Evolutionary conservation across 441 rosid species (phyloP).

Genomic region (Pelargonium cotyledonis): DNA sequence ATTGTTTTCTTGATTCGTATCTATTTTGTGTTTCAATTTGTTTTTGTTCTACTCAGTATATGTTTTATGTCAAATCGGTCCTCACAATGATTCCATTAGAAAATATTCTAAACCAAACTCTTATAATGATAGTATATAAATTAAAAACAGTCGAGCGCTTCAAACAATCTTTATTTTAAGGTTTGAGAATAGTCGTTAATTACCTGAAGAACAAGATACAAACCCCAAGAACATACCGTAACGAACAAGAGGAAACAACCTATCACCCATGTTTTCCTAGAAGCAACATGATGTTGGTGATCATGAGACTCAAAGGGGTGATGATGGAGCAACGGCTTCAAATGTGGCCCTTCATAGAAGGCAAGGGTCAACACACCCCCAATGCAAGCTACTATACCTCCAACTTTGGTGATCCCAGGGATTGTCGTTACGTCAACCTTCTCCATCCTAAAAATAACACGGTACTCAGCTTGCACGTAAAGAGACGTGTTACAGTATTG

Average conservation of each 20-base stretch:
- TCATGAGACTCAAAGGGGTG: neutral
- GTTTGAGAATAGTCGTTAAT: too few relatives aligned
- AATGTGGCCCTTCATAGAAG: constrained; percentile 20
- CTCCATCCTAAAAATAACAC: constrained; percentile 17
- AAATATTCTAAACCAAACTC: too few relatives aligned
- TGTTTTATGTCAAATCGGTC: too few relatives aligned
- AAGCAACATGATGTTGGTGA: neutral
- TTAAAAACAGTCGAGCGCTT: neutral
- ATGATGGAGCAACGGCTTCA: constrained; percentile 14
- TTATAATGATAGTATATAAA: neutral
- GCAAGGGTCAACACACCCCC: constrained; percentile 22
- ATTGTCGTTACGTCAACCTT: constrained; percentile 18
- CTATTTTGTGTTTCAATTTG: too few relatives aligned
- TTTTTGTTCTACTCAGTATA: too few relatives aligned
- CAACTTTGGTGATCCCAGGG: constrained; percentile 21
- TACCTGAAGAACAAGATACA: constrained; percentile 29
- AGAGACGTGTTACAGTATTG: neutral
- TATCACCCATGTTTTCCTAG: constrained; percentile 17
- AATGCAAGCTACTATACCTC: constrained; percentile 23
- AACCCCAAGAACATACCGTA: constrained; percentile 16
- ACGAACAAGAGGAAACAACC: constrained; percentile 24
- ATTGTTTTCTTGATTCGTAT: too few relatives aligned
- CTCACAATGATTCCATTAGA: too few relatives aligned
- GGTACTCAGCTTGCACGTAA: too few relatives aligned
- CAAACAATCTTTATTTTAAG: too few relatives aligned